A percentile compares a stretch with the other conserved stretches of the same genome.
These are phyloP conservation scores for Onygenales sp. DNA, from an alignment of 2,329 filamentous ascomycete species.

Conservation along the genomic window DNA sequence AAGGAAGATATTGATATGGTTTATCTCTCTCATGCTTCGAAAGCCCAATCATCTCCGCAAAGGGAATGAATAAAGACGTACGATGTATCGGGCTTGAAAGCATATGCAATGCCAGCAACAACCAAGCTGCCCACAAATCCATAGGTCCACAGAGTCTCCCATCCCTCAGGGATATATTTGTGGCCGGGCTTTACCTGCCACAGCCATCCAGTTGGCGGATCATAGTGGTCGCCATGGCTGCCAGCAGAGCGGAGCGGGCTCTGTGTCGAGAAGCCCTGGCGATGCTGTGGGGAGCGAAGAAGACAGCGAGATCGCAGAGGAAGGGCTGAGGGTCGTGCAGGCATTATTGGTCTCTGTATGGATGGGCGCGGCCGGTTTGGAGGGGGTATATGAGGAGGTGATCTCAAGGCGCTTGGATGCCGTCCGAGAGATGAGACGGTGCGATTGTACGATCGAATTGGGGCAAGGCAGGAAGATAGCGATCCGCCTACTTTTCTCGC, in stretches of 20 bases:
- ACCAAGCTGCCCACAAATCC: slow-evolving; percentile 73
- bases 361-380: background rate
- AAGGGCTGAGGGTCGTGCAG: slow-evolving; percentile 28
- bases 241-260: slow-evolving; percentile 27
- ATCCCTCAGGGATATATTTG: slow-evolving; percentile 92
- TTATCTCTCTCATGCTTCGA: background rate
- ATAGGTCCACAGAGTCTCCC: slow-evolving; percentile 80
- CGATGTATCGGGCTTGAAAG: slow-evolving; percentile 98
- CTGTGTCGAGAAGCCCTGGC: slow-evolving; percentile 29
- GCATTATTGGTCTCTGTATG: slow-evolving; percentile 22
- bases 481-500: background rate
- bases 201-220: slow-evolving; percentile 84
- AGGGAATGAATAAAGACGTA: slow-evolving; percentile 45
- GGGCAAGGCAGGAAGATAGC: background rate
- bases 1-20: background rate
- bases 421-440: background rate
- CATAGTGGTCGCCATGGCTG: slow-evolving; percentile 67
- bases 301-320: slow-evolving; percentile 31
- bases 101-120: slow-evolving; percentile 69
- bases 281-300: slow-evolving; percentile 23
- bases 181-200: slow-evolving; percentile 90
- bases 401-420: background rate
- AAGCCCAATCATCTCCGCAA: background rate
- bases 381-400: background rate
- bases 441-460: background rate